These are phyloP conservation scores for Venustampulla echinocandica DNA, from an alignment of 495 filamentous ascomycete genomes.

Conservation along the genomic window DNA sequence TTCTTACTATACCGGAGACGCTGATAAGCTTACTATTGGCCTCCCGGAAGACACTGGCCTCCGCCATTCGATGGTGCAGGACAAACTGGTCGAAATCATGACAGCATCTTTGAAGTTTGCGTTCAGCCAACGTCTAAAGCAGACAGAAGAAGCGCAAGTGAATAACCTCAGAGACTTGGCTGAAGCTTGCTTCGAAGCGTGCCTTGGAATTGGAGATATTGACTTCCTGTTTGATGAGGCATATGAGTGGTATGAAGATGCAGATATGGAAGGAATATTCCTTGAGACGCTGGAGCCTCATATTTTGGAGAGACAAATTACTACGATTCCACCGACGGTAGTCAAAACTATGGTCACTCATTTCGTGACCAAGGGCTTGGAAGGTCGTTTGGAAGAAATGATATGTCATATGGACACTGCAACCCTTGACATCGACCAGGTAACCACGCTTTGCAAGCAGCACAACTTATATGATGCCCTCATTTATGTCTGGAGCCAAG, in stretches of 20 bases:
- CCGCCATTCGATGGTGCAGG: slow-evolving; percentile 74
- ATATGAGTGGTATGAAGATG: slow-evolving; percentile 82
- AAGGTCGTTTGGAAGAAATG: slow-evolving; percentile 81
- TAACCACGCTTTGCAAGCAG: slow-evolving; percentile 82
- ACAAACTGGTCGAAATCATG: slow-evolving; percentile 90
- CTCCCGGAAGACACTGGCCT: slow-evolving; percentile 74
- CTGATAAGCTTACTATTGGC: slow-evolving; percentile 86
- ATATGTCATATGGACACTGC: slow-evolving; percentile 85
- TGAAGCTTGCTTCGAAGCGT: slow-evolving; percentile 73
- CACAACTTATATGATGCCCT: slow-evolving; percentile 89
- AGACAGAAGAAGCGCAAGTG: slow-evolving; percentile 40
- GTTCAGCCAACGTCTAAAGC: slow-evolving; percentile 54
- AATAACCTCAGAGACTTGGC: slow-evolving; percentile 69
- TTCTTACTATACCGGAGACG: slow-evolving; percentile 78
- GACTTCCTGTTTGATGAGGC: slow-evolving; percentile 88
- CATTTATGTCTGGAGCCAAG: slow-evolving; percentile 95
- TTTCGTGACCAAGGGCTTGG: slow-evolving; percentile 62
- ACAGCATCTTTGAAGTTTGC: slow-evolving; percentile 86
- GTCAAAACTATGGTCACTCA: slow-evolving; percentile 79
- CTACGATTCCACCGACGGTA: slow-evolving; percentile 67
- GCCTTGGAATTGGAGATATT: slow-evolving; percentile 60
- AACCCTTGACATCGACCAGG: slow-evolving; percentile 90
- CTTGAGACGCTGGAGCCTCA: slow-evolving; percentile 79
- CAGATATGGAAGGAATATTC: slow-evolving; percentile 62
- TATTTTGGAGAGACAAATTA: slow-evolving; percentile 69